A percentile compares a stretch with the other conserved stretches of the same genome.
phyloP scores from a whole-genome alignment of 2,329 filamentous ascomycete genomes.

The Colletotrichum musae region DNA sequence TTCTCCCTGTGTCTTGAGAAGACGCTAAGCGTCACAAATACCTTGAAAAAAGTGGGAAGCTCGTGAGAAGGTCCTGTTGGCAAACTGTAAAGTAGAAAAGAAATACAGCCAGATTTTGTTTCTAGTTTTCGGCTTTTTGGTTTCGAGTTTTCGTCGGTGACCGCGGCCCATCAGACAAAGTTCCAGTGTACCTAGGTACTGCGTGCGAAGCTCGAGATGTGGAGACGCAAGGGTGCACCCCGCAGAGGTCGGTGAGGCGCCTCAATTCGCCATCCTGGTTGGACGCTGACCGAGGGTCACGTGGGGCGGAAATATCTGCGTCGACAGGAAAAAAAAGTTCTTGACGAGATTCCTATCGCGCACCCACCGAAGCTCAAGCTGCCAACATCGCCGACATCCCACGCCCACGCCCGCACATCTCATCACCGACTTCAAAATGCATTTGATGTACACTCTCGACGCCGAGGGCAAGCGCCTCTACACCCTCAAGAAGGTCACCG shows the following conservation, averaged over 20 bases:
- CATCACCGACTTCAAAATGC: constrained; percentile 27
- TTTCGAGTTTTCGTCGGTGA: no score
- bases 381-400: constrained; percentile 1
- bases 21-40: no score
- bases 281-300: background rate
- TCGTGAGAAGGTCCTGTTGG: no score
- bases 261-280: background rate
- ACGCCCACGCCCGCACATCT: background rate
- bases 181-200: background rate
- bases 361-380: constrained; percentile 2
- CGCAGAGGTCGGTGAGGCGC: background rate
- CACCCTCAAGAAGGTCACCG: constrained; percentile 93
- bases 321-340: constrained; percentile 29
- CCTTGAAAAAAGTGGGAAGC: no score
- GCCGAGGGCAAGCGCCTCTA: constrained; percentile 88
- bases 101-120: no score
- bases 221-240: background rate
- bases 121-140: no score
- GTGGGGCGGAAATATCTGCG: constrained; percentile 12
- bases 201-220: no score
- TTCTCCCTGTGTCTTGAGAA: no score
- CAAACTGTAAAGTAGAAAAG: no score
- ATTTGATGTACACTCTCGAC: constrained; percentile 82
- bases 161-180: no score
- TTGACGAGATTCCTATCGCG: background rate